Conservation (phyloP, 2,329 filamentous ascomycete species). For the Aspergillus aculeatus region DNA sequence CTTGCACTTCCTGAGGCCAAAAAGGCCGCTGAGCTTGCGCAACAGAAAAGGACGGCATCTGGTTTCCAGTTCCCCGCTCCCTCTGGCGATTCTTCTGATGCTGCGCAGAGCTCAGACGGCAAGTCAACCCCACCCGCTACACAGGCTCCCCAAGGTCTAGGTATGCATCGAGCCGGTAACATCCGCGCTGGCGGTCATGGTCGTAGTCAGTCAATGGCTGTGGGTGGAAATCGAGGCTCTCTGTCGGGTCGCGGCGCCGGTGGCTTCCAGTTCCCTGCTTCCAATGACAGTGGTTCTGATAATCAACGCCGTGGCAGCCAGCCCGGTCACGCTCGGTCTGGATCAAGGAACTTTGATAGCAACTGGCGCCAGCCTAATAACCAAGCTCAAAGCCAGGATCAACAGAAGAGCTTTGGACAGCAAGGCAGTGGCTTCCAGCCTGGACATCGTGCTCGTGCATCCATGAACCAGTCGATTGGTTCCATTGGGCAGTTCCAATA, state of each 20-base stretch:
- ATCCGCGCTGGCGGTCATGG: constrained; percentile 75
- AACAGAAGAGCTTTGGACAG: constrained; percentile 64
- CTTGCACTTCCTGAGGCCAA: constrained; percentile 93
- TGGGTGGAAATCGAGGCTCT: constrained; percentile 65
- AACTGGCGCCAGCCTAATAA: constrained; percentile 89
- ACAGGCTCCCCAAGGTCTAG: constrained; percentile 62
- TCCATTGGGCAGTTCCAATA: constrained; percentile 87
- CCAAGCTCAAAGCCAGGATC: constrained; percentile 47
- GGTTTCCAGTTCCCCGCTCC: constrained; percentile 93
- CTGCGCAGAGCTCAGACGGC: constrained; percentile 56
- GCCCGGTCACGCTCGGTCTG: constrained; percentile 71
- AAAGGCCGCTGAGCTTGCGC: constrained; percentile 92
- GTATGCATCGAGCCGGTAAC: constrained; percentile 70
- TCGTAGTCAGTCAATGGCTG: constrained; percentile 51
- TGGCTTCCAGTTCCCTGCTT: constrained; percentile 67
- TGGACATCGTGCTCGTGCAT: constrained; percentile 81
- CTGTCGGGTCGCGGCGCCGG: constrained; percentile 64
- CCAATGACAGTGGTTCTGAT: constrained; percentile 58
- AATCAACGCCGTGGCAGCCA: constrained; percentile 74
- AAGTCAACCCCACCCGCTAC: constrained; percentile 38
- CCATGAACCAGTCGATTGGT: constrained; percentile 81
- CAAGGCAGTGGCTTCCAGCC: constrained; percentile 79
- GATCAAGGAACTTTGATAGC: constrained; percentile 92
- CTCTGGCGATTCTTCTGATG: constrained; percentile 55
- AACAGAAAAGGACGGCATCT: constrained; percentile 92